phyloP scores from a whole-genome alignment of 2,329 filamentous ascomycete species.

The Hypoxylon sp. region DNA sequence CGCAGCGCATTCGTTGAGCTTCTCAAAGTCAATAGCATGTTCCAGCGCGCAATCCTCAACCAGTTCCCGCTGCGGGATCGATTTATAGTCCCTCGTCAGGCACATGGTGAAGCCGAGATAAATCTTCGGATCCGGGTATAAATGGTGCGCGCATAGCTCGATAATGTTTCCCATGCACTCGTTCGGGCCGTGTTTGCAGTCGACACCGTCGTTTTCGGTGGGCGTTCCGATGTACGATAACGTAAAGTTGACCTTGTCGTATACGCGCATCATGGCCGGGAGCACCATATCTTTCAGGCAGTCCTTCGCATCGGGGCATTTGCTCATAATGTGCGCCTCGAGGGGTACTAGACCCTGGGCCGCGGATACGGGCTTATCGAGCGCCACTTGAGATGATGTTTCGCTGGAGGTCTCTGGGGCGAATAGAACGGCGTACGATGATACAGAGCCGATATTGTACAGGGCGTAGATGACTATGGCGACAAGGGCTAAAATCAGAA shows the following conservation, averaged over 20 bases:
- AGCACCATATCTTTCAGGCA: conserved; percentile 85
- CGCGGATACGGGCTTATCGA: conserved; percentile 29
- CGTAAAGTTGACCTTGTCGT: conserved; percentile 88
- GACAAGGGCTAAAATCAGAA: conserved; percentile 42
- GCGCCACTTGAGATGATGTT: conserved; percentile 12
- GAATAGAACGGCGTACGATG: conserved; percentile 36
- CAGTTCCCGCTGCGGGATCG: conserved; percentile 82
- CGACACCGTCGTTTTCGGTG: conserved; percentile 82
- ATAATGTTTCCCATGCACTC: conserved; percentile 96
- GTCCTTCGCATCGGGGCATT: conserved; percentile 91
- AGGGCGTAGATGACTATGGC: conserved; percentile 43
- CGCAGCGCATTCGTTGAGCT: conserved; percentile 84
- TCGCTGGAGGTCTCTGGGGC: conserved; percentile 16
- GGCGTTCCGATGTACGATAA: conserved; percentile 89
- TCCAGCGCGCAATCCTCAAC: conserved; percentile 90
- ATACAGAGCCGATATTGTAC: conserved; percentile 36
- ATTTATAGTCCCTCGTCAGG: conserved; percentile 77
- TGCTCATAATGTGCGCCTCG: conserved; percentile 96
- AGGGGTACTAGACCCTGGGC: conserved; percentile 72
- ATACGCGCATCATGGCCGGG: conserved; percentile 84
- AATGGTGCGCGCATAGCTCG: conserved; percentile 86
- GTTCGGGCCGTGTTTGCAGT: conserved; percentile 87
- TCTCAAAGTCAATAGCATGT: conserved; percentile 85
- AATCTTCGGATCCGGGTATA: conserved; percentile 87
- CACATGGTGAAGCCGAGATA: conserved; percentile 96